These are phyloP conservation scores for Boletellus sp. DNA, from an alignment of 1,284 basidiomycete genomes.

Conservation along the genomic window DNA sequence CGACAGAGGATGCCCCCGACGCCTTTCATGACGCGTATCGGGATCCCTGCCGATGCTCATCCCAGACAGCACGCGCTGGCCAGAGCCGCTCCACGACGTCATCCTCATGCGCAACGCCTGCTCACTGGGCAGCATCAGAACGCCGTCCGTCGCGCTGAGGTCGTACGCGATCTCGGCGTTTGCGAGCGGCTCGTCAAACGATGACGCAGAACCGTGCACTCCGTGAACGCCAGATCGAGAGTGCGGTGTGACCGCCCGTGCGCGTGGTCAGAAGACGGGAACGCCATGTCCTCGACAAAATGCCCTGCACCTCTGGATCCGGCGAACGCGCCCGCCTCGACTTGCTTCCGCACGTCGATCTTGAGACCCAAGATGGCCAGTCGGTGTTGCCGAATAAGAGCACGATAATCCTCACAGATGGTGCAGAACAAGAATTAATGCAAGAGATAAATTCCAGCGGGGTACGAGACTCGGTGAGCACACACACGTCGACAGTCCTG, in stretches of 20 bases:
- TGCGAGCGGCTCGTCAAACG: constrained; percentile 77
- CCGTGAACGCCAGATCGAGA: not conserved
- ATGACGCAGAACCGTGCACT: constrained; percentile 35
- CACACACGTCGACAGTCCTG: constrained; percentile 75
- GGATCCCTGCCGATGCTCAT: constrained; percentile 41
- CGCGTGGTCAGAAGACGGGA: constrained; percentile 26
- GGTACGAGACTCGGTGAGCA: constrained; percentile 59
- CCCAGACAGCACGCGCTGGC: constrained; percentile 21
- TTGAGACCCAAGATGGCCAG: constrained; percentile 58
- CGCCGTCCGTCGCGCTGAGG: constrained; percentile 35
- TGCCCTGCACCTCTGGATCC: constrained; percentile 36
- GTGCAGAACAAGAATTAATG: constrained; percentile 79
- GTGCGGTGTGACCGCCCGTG: constrained; percentile 22
- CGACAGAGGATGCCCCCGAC: constrained; percentile 58
- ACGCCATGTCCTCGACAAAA: constrained; percentile 54
- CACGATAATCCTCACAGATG: constrained; percentile 76
- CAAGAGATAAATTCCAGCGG: constrained; percentile 71
- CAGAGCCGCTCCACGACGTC: constrained; percentile 14
- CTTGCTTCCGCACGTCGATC: constrained; percentile 69
- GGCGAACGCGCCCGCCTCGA: constrained; percentile 58
- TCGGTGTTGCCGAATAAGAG: constrained; percentile 65
- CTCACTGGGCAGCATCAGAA: constrained; percentile 79
- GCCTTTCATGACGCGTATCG: constrained; percentile 58
- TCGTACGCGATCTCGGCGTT: constrained; percentile 61
- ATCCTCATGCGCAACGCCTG: constrained; percentile 13